Conservation (phyloP, 768 basidiomycete genomes). For the Sporobolomyces pararoseus region DNA sequence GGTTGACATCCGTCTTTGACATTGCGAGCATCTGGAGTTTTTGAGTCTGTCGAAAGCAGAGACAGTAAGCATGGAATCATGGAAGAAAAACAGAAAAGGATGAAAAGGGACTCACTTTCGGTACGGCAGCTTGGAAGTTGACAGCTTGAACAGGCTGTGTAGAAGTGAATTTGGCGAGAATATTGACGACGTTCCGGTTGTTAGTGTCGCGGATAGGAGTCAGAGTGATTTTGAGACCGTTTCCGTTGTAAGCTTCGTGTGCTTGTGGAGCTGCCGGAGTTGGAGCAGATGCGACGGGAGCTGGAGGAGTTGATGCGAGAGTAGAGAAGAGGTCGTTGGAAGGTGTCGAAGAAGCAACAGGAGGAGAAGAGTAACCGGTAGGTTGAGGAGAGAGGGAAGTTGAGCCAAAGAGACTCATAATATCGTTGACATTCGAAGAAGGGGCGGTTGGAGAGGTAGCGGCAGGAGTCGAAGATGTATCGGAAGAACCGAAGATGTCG, state of each 20-base stretch:
- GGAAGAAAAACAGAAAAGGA: neutral
- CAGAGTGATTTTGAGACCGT: conserved; percentile 79
- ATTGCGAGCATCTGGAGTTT: conserved; percentile 97
- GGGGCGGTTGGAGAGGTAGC: conserved; percentile 50
- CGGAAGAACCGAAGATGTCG: conserved; percentile 73
- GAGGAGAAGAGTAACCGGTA: conserved; percentile 18
- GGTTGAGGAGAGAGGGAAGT: conserved; percentile 45
- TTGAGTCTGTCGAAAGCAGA: conserved; percentile 63
- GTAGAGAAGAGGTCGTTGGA: conserved; percentile 44
- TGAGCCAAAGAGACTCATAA: conserved; percentile 78
- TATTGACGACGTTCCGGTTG: conserved; percentile 84
- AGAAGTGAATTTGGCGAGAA: conserved; percentile 80
- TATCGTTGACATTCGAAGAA: conserved; percentile 72
- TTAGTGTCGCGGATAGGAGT: conserved; percentile 76
- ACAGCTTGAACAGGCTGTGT: conserved; percentile 62
- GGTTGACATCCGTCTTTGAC: conserved; percentile 73
- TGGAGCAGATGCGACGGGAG: conserved; percentile 47
- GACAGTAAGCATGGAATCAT: neutral
- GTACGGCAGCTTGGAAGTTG: conserved; percentile 96
- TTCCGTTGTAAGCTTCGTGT: conserved; percentile 81
- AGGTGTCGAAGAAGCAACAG: neutral
- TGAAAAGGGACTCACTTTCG: conserved; percentile 62
- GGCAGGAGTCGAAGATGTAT: conserved; percentile 49
- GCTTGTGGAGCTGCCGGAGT: conserved; percentile 49
- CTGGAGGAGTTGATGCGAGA: conserved; percentile 47